Evolutionary conservation across 805 yeast genomes (phyloP).

Genomic region (Limtongozyma cylindracea): DNA sequence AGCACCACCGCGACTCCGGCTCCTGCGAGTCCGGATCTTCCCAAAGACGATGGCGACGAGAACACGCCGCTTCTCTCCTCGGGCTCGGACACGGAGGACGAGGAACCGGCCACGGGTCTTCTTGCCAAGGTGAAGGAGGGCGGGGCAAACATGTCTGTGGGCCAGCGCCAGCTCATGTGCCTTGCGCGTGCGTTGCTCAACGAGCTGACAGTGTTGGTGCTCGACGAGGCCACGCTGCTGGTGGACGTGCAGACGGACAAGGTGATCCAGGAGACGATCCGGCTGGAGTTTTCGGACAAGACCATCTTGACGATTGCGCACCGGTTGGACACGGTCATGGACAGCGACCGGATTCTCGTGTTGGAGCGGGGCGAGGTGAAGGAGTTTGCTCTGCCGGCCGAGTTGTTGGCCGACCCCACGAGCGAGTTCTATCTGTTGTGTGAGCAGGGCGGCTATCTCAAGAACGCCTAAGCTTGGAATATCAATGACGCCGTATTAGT

Average conservation of each 20-base stretch:
- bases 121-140: constrained; percentile 4
- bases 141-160: constrained; percentile 6
- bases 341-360: constrained; percentile 6
- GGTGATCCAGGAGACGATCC: constrained; percentile 6
- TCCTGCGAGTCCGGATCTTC: no score
- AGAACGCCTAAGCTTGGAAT: no score
- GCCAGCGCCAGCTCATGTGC: constrained; percentile 6
- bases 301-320: constrained; percentile 8
- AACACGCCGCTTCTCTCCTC: no score
- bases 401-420: constrained; percentile 7
- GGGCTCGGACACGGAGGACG: no score
- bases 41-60: no score
- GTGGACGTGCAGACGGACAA: constrained; percentile 7
- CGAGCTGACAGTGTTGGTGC: constrained; percentile 2
- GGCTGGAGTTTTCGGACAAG: constrained; percentile 5
- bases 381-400: constrained; percentile 3
- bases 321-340: constrained; percentile 7
- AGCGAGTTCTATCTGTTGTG: constrained; percentile 29
- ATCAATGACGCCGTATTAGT: no score
- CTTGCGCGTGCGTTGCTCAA: constrained; percentile 6
- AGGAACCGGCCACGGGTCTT: constrained; percentile 2
- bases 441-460: constrained; percentile 12
- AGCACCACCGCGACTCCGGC: no score
- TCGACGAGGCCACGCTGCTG: constrained; percentile 7
- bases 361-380: constrained; percentile 5